Percentiles rank a stretch among this genome's conserved stretches.
Conservation (phyloP, 345 rosid genomes). For the Salix viminalis region DNA sequence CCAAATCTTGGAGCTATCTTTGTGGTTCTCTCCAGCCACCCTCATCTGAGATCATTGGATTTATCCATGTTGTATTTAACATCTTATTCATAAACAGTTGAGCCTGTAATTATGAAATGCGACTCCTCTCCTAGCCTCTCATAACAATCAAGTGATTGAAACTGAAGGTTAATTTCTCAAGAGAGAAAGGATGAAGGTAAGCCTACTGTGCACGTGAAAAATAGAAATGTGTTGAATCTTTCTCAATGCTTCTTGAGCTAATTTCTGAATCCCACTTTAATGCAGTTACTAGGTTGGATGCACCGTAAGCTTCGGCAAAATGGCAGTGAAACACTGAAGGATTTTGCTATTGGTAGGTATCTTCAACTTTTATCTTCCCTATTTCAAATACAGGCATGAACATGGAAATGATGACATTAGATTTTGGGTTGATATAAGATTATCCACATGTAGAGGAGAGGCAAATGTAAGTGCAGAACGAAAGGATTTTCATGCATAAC, state of each 20-base stretch:
- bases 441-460: neutral
- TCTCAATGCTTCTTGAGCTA: conserved; percentile 5
- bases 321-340: conserved; percentile 52
- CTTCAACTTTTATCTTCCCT: neutral
- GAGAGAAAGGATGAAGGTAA: conserved; percentile 53
- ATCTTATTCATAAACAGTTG: conserved; percentile 22
- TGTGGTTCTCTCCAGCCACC: conserved; percentile 46
- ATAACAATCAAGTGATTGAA: conserved; percentile 17
- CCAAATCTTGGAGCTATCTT: conserved; percentile 48
- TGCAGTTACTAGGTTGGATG: conserved; percentile 85
- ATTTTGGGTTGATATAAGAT: neutral
- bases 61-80: conserved; percentile 10
- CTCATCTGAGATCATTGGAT: conserved; percentile 21
- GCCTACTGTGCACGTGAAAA: neutral
- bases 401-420: neutral
- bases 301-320: conserved; percentile 71
- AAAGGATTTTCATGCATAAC: neutral
- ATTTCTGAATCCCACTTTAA: conserved; percentile 10
- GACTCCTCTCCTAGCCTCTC: conserved; percentile 11
- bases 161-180: conserved; percentile 15
- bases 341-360: conserved; percentile 52
- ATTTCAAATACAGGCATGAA: neutral
- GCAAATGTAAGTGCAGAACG: neutral
- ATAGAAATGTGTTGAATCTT: neutral
- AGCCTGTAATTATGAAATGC: conserved; percentile 21